Evolutionary conservation across 164 flowering plant genomes (phyloP).

Genomic region (Taxillus chinensis): DNA sequence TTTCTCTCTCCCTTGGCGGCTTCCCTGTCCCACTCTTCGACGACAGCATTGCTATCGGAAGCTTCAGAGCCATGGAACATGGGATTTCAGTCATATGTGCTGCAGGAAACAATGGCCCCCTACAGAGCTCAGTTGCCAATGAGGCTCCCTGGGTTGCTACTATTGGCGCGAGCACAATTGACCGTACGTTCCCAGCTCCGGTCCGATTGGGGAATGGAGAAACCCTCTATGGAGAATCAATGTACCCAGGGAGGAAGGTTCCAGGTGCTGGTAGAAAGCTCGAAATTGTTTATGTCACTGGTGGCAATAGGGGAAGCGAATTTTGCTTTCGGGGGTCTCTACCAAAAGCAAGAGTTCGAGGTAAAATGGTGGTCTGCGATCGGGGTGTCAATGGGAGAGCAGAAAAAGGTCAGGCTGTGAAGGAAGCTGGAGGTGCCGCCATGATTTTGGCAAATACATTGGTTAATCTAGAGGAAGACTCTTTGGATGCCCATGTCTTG

Average conservation of each 20-base stretch:
- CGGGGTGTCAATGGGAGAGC: constrained; percentile 70
- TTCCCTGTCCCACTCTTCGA: constrained; percentile 71
- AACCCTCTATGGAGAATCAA: constrained; percentile 66
- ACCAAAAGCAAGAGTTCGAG: constrained; percentile 46
- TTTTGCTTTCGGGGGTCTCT: constrained; percentile 69
- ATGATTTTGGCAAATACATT: constrained; percentile 74
- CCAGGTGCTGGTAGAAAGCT: constrained; percentile 28
- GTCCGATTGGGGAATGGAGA: constrained; percentile 50
- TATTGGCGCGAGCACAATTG: constrained; percentile 91
- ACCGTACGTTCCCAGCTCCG: constrained; percentile 75
- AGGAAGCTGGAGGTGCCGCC: constrained; percentile 80
- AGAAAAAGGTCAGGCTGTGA: constrained; percentile 67
- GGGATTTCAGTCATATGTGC: constrained; percentile 80
- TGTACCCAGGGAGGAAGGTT: constrained; percentile 56
- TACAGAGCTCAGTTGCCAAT: constrained; percentile 69
- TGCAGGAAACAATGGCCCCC: constrained; percentile 87
- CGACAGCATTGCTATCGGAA: constrained; percentile 85
- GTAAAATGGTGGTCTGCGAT: constrained; percentile 88
- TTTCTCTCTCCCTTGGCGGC: constrained; percentile 86
- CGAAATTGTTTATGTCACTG: constrained; percentile 50
- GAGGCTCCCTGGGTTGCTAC: constrained; percentile 95
- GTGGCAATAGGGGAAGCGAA: constrained; percentile 39
- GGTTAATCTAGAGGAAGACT: constrained; percentile 59
- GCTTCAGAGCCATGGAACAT: constrained; percentile 70
- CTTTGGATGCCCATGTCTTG: constrained; percentile 78